These are phyloP conservation scores for Claviceps sp. DNA, from an alignment of 2,329 filamentous ascomycete genomes.

Conservation along the genomic window DNA sequence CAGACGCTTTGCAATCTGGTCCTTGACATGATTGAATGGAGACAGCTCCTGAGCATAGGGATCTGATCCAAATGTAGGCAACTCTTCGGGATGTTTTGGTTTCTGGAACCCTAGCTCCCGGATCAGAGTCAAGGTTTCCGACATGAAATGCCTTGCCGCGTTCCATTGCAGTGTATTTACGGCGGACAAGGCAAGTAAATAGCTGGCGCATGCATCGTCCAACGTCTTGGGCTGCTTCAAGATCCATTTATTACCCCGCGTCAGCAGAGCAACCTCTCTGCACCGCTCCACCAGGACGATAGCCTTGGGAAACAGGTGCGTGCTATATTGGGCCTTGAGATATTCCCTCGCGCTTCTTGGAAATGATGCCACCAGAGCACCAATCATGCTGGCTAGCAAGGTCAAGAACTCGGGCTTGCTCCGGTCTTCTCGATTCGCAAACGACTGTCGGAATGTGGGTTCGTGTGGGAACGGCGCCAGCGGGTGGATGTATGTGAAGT, in stretches of 20 bases:
- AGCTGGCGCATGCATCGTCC: constrained; percentile 56
- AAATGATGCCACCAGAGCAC: constrained; percentile 60
- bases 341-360: constrained; percentile 58
- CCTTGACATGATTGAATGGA: constrained; percentile 54
- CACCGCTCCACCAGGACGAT: constrained; percentile 59
- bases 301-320: constrained; percentile 54
- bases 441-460: constrained; percentile 59
- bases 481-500: constrained; percentile 72
- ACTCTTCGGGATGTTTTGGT: constrained; percentile 29
- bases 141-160: constrained; percentile 55
- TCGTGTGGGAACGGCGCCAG: constrained; percentile 68
- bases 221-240: constrained; percentile 34
- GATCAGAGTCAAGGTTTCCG: constrained; percentile 57
- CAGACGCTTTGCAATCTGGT: constrained; percentile 62
- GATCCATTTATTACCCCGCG: constrained; percentile 44
- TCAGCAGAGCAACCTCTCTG: constrained; percentile 53
- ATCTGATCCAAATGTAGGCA: constrained; percentile 27
- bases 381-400: constrained; percentile 62
- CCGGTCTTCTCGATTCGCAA: constrained; percentile 52
- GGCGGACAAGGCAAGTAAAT: constrained; percentile 55
- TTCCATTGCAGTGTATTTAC: constrained; percentile 57
- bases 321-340: constrained; percentile 50
- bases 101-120: constrained; percentile 54
- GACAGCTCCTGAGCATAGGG: constrained; percentile 25
- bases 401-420: constrained; percentile 55